Base-by-base conservation (phyloP, 2,329 filamentous ascomycete species). In the Fusarium praegraminearum region DNA sequence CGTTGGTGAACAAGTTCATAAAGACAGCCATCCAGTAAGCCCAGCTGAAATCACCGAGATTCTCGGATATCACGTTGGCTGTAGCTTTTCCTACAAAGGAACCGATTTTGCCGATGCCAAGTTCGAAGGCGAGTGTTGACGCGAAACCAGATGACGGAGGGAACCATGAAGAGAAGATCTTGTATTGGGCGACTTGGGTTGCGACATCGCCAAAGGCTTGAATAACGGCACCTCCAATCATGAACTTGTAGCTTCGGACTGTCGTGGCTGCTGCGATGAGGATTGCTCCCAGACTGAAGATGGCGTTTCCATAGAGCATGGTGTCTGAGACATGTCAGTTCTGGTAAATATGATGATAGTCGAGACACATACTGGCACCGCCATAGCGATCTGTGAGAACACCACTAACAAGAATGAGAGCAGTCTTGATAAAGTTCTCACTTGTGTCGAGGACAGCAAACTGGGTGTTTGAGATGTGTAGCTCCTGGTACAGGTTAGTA, bases 121-220 rank as follows among this genome's bases (percentile, higher is more conserved):
- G 80, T 73, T 90, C 88, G 6, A 90, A 84, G 0, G 83, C 88
- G 0, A 90, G 80, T 0, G 87, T 90, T 0, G 87, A 87, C 0
- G 87, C 88, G 71, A 90, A 90, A 2, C 88, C 88, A 58, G 86
- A 83, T 10, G 82, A 87, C 0, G 88, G 88, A 0, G 87, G 82
- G 65, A 90, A 90, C 88, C 88, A 90, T 0, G 86, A 88, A 1
- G 86, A 88, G 70, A 90, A 90, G 65, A 90, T 84, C 64, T 89
- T 89, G 75, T 90, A 90, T 73, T 90, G 87, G 1, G 88, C 88
- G 32, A 89, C 82, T 69, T 90, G 87, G 0, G 88, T 90, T 0
- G 88, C 86, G 22, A 89, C 87, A 64, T 90, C 88, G n/a, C 88
- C 88, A 0, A 90, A 76, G 0, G 87, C 83, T 30, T 85, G 81